A percentile compares a stretch with the other conserved stretches of the same genome.
Conservation (phyloP, 2,329 filamentous ascomycete species). For the Ophiostoma quercus region DNA sequence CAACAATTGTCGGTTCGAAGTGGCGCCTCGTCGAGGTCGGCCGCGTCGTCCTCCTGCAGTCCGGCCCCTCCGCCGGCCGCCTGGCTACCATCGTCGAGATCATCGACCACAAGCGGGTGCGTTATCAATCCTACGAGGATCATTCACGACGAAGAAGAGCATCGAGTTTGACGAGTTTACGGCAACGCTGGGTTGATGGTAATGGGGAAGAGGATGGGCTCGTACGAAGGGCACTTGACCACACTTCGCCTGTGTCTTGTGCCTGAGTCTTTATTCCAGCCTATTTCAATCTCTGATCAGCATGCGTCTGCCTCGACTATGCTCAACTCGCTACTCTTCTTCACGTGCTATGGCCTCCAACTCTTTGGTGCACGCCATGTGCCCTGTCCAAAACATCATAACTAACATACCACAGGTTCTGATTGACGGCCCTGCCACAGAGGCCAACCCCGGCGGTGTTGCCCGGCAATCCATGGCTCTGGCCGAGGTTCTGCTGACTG, state of each 20-base stretch:
- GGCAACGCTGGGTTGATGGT: neutral
- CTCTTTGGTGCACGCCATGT: neutral
- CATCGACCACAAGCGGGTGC: constrained; percentile 99
- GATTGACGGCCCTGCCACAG: constrained; percentile 86
- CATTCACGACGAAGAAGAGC: neutral
- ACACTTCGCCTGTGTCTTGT: neutral
- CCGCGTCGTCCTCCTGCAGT: constrained; percentile 88
- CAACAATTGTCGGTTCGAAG: constrained; percentile 72
- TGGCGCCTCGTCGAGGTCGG: constrained; percentile 98
- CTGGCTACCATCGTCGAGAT: constrained; percentile 97
- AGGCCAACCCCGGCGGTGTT: constrained; percentile 66
- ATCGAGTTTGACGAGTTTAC: neutral
- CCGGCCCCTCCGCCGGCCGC: constrained; percentile 73
- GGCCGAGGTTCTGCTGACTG: constrained; percentile 79
- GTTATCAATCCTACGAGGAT: constrained; percentile 41
- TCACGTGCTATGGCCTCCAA: neutral
- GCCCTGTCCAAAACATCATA: neutral
- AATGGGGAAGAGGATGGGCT: neutral
- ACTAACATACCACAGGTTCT: constrained; percentile 61
- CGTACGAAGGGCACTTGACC: neutral
- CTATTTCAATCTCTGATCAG: neutral
- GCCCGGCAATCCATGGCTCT: constrained; percentile 83
- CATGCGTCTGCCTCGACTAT: neutral
- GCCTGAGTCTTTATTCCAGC: too few relatives aligned
- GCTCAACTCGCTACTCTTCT: neutral